Evolutionary conservation across 1,139 yeast species (phyloP), one percentile per base, ranked within the genome.

Genomic region (Yamadazyma siamensis): DNA sequence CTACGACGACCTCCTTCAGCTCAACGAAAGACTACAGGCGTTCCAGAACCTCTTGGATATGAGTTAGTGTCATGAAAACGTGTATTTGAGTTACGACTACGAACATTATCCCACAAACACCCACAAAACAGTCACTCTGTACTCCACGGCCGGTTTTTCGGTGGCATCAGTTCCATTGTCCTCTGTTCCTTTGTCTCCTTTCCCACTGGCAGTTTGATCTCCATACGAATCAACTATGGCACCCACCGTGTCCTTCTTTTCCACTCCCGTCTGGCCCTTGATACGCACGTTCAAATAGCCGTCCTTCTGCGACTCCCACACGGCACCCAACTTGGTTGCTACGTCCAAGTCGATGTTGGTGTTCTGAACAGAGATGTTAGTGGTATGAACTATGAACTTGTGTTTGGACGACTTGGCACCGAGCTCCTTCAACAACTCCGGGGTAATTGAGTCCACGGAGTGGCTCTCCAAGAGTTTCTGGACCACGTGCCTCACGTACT

Each of bases 281-380:
- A 26, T 15, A 18, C 15, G 26, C 14, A 29, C 14, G 5, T 49
- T 49, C 6, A 59, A 41, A 33, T 54, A 61, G 1, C 73, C 73
- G 40, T 66, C 73, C 31, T 48, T 60, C 6, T 49, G 51, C 5
- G 47, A 31, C 28, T 66, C 71, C 73, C 74, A 67, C 2, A 56
- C 53, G 1, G 70, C 65, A 6, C 61, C 65, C 34, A 63, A 53
- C 15, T 49, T 50, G 2, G 66, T 41, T 4, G 33, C 25, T 11
- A 62, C 41, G 11, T 36, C 38, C 27, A 57, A 35, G 18, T 54
- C 49, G 3, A 44, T 33, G 21, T 44, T 39, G n/a, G 38, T 28
- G 17, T 43, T 44, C 5, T 37, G 39, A 3, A 44, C 31, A n/a
- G 25, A 29, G 5, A 59, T 34, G 9, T 39, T 40, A 5, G 65